Evolutionary conservation across 305 asterid genomes (phyloP), one percentile per base, ranked within the genome.

Genomic region (Fraxinus albicans): DNA sequence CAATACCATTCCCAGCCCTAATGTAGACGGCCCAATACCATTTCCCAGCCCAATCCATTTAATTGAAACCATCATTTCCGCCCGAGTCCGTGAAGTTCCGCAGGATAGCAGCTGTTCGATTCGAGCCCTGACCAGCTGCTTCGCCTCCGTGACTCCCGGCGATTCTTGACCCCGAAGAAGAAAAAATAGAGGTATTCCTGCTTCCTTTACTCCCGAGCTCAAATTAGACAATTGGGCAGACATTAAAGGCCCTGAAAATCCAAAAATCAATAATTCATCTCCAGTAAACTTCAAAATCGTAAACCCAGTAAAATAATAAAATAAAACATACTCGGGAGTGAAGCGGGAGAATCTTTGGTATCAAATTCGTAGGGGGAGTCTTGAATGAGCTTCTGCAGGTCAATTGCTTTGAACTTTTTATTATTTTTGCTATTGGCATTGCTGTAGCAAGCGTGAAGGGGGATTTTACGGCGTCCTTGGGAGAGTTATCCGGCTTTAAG

Each of bases 231-330:
- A 83, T 29, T 86, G 89, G 47, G 97, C 97, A 33, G 98, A 93
- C 17, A 97, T 96, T 74, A 96, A 82, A 36, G 98, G 98, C 90
- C 93, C 98, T 96, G 83, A 84, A 85, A 82, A 85, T 78, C 60
- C 80, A 34, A 79, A 72, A 85, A 38, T 81, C 67, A 44, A 79
- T 21, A 4, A 79, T 38, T 21, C 8, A 67, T 9, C 74, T 19
- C 76, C 63, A 13, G 69, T 0, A 25, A 73, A n/a, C 33, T 10
- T 2, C 69, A 81, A n/a, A 76, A 60, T 27, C 69, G 74, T 44
- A 81, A 60, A n/a, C 34, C 44, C 9, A 19, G 10, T 19, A 40
- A 75, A 36, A 55, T 44, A 36, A 65, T 0, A 6, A 6, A 79
- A 63, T 47, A 73, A 65, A 42, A 8, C 65, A 3, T 86, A 94